Base-by-base conservation (phyloP, 2,329 filamentous ascomycete genomes). In the Achaetomium macrosporum region DNA sequence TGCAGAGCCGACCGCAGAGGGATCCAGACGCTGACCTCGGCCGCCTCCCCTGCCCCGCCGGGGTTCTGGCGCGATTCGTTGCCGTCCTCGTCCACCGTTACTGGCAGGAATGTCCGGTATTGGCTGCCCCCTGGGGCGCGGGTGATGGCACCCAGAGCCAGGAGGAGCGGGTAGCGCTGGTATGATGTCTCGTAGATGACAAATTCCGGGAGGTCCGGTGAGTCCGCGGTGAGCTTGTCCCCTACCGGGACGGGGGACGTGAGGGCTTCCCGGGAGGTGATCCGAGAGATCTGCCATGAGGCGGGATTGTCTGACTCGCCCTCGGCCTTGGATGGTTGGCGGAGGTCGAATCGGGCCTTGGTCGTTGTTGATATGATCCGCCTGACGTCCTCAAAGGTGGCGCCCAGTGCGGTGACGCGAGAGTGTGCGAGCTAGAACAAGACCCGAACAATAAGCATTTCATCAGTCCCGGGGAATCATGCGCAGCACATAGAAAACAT, bases 161-260 rank as follows among this genome's bases (percentile, higher is more conserved):
- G 61, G 40, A 75, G 69, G 17, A 73, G 67, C 1, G 71, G 70
- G 59, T 74, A 74, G 47, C 70, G 69, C 50, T 72, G 65, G 63
- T 74, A 74, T 2, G 72, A 71, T 8, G 71, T 74, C 61, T 73
- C 71, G 61, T 73, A 73, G 50, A 74, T 66, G 55, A 73, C 63
- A 40, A 72, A 67, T 41, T 72, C 69, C 10, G 72, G 72, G 5
- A 74, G 64, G 47, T 72, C 62, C 29, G 57, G 57, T 15, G 62
- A 64, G 42, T 67, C 64, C 39, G 64, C 59, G 6, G 62, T 68
- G 37, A 68, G 56, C 42, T 64, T 62, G 48, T 63, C 66, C 35
- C 66, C 58, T 0, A 51, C 51, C 6, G 59, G 53, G 4, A 57
- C 47, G 3, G 54, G 52, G 2, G 51, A 36, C 1, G 55, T 42